phyloP scores from a whole-genome alignment of 2,329 filamentous ascomycete genomes.

The Colletotrichum tanaceti region DNA sequence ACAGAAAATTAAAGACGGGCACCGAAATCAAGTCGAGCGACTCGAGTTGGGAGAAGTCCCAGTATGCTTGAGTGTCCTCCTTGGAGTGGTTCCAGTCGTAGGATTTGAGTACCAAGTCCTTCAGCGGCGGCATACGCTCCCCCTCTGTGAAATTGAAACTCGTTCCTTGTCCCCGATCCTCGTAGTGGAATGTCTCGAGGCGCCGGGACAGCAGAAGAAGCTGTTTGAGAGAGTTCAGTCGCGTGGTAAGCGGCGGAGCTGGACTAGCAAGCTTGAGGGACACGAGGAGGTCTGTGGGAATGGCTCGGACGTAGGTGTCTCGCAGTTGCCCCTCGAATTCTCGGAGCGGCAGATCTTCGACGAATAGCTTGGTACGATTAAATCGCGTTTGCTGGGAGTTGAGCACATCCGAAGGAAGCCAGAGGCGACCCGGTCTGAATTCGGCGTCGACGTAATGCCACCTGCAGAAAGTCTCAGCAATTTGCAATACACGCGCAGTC shows the following conservation, averaged over 20 bases:
- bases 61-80: conserved; percentile 54
- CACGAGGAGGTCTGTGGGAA: conserved; percentile 53
- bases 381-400: conserved; percentile 47
- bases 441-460: conserved; percentile 54
- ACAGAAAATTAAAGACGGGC: conserved; percentile 58
- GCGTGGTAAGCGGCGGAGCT: conserved; percentile 54
- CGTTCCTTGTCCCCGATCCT: conserved; percentile 58
- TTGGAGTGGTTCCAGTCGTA: conserved; percentile 62
- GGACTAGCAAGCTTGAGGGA: conserved; percentile 56
- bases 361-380: conserved; percentile 50
- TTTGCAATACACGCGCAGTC: not conserved
- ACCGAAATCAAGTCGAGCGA: conserved; percentile 57
- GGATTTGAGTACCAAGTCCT: conserved; percentile 55
- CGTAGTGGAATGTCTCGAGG: conserved; percentile 56
- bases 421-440: conserved; percentile 46
- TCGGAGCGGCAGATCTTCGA: conserved; percentile 56
- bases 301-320: conserved; percentile 52
- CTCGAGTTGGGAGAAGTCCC: conserved; percentile 59
- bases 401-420: conserved; percentile 55
- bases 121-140: conserved; percentile 58
- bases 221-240: conserved; percentile 55
- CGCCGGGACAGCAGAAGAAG: conserved; percentile 53
- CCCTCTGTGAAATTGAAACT: conserved; percentile 54
- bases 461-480: conserved; percentile 44
- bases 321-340: conserved; percentile 50